A percentile compares a stretch with the other conserved stretches of the same genome.
Evolutionary conservation across 2,329 filamentous ascomycete genomes (phyloP).

Genomic region (Trichoderma harzianum): DNA sequence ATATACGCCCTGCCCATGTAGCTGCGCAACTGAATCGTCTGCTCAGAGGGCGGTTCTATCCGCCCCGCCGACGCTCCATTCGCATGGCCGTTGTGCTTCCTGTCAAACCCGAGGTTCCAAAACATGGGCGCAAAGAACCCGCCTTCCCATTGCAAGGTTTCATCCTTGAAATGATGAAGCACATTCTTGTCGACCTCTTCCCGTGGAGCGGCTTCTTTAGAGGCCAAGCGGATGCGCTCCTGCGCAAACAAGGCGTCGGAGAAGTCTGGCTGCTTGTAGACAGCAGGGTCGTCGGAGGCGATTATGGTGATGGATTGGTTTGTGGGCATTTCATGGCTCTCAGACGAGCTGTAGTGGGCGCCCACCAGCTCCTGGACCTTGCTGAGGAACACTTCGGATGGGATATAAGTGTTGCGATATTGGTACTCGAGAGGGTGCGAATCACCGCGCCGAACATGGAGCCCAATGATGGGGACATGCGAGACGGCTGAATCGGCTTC

Average conservation of each 20-base stretch:
- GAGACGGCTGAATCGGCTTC: constrained; percentile 41
- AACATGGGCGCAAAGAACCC: constrained; percentile 82
- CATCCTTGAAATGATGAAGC: constrained; percentile 67
- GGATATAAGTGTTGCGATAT: constrained; percentile 75
- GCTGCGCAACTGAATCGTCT: constrained; percentile 66
- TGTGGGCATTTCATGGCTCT: constrained; percentile 34
- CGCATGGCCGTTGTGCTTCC: constrained; percentile 38
- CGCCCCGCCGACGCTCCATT: constrained; percentile 25
- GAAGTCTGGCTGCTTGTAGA: constrained; percentile 66
- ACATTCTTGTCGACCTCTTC: constrained; percentile 43
- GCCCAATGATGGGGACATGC: constrained; percentile 50
- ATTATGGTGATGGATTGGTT: constrained; percentile 55
- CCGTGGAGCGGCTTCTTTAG: constrained; percentile 50
- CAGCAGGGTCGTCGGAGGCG: constrained; percentile 77
- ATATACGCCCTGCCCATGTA: constrained; percentile 77
- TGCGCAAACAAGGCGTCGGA: constrained; percentile 60
- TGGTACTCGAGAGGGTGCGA: constrained; percentile 73
- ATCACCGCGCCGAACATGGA: constrained; percentile 80
- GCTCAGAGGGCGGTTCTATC: constrained; percentile 35
- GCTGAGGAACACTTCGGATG: constrained; percentile 63
- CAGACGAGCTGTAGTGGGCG: constrained; percentile 41
- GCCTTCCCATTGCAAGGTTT: constrained; percentile 81
- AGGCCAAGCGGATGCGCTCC: constrained; percentile 71
- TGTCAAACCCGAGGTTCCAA: constrained; percentile 64
- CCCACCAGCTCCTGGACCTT: constrained; percentile 56